Conservation (phyloP, 306 rosid genomes). For the Malus domestica region ASM211411v1 NC_041797.1:21291001-21291500, state of each 20-base stretch:
- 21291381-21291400: neutral
- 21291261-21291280: neutral
- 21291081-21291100: too few species aligned
- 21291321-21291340: neutral
- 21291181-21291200: neutral
- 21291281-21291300: neutral
- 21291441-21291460: neutral
- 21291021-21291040: too few species aligned
- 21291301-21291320: neutral
- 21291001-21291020: too few species aligned
- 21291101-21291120: too few species aligned
- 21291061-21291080: too few species aligned
- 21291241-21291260: neutral
- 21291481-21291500: too few species aligned
- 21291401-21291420: neutral
- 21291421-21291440: constrained; percentile 7
- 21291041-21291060: too few species aligned
- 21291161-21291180: neutral
- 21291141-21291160: too few species aligned
- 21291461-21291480: too few species aligned
- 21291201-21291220: neutral
- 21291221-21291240: constrained; percentile 1
- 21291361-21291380: neutral
- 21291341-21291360: constrained; percentile 4
- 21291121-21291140: too few species aligned